These are phyloP conservation scores for Fusarium proliferatum DNA, from an alignment of 2,329 filamentous ascomycete species.

Conservation along the genomic window DNA sequence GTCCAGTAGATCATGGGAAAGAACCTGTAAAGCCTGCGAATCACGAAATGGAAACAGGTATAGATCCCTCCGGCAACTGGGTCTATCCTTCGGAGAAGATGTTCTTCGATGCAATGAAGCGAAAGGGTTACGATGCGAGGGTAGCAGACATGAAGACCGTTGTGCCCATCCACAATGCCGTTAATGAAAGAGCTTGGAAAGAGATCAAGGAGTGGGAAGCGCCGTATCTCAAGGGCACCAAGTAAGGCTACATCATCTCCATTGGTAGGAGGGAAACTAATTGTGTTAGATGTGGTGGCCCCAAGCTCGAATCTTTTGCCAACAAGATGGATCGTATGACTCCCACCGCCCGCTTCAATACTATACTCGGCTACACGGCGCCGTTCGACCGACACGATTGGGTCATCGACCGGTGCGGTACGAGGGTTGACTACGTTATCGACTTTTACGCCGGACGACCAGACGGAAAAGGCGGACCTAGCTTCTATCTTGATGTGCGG, in stretches of 20 bases:
- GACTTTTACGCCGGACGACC: slow-evolving; percentile 90
- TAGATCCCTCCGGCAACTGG: slow-evolving; percentile 86
- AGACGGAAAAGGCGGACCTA: slow-evolving; percentile 55
- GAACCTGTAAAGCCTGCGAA: slow-evolving; percentile 64
- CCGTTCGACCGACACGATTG: slow-evolving; percentile 98
- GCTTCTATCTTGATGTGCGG: slow-evolving; percentile 75
- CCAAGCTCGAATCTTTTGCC: slow-evolving; percentile 84
- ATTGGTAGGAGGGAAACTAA: not conserved
- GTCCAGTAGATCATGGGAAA: slow-evolving; percentile 55
- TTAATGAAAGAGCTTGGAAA: slow-evolving; percentile 95
- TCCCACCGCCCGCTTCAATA: slow-evolving; percentile 85
- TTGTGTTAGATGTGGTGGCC: slow-evolving; percentile 70
- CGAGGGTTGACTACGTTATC: slow-evolving; percentile 91
- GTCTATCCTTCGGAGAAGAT: slow-evolving; percentile 96
- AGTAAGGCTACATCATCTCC: slow-evolving; percentile 54
- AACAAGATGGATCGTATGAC: slow-evolving; percentile 78
- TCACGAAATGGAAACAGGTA: slow-evolving; percentile 80
- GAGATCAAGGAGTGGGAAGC: slow-evolving; percentile 92
- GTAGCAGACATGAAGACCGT: slow-evolving; percentile 87
- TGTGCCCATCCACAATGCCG: slow-evolving; percentile 97
- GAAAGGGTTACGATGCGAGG: slow-evolving; percentile 81
- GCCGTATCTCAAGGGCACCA: slow-evolving; percentile 68
- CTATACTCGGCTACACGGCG: slow-evolving; percentile 84
- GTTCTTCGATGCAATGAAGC: slow-evolving; percentile 97
- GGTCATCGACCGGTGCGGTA: slow-evolving; percentile 93